Evolutionary conservation across 805 yeast species (phyloP), one percentile per base, ranked within the genome.

Genomic region (Metschnikowia continentalis): DNA sequence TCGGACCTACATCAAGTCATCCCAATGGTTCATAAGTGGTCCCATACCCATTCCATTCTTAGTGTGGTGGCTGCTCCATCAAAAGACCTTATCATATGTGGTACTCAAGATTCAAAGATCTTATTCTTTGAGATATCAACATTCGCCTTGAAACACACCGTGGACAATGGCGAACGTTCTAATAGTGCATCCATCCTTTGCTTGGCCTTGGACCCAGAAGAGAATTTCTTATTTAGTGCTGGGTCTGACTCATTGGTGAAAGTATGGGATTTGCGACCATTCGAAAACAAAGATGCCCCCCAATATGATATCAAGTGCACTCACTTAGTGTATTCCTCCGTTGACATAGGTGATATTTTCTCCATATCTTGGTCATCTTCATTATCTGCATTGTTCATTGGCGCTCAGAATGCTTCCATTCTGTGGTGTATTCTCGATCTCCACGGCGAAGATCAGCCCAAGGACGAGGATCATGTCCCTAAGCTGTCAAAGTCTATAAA

Each of bases 311-410:
- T 65, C 36, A 55, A 50, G 11, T 71, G 75, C 48, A 63, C 86
- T 0, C 86, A 87, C 59, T 86, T 96, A 0, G 81, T 91, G 6
- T 92, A 92, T 65, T 86, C 96, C 0, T 67, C 86, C 10, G 78
- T 86, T 35, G 99, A 92, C 69, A 86, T 92, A 47, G 99, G 99
- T 46, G 99, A 92, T 66, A 86, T 92, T 15, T 92, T 92, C 63
- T 85, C 96, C 7, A 69, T 92, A 33, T 79, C 83, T 6, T 89
- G 94, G 82, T 76, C 84, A 14, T 79, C 81, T 17, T 56, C 69
- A 1, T 65, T 79, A 10, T 76, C 82, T 43, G 81, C 88, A 0
- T 72, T 92, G 3, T 88, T 84, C 54, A 79, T 89, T 59, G 99
- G 99, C 4, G 85, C 96, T 11, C 98, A 94, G 66, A 92, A 91